Percentiles rank a stretch among this genome's conserved stretches.
These are phyloP conservation scores for Xylariaceae sp. DNA, from an alignment of 2,329 filamentous ascomycete species.

Conservation along the genomic window DNA sequence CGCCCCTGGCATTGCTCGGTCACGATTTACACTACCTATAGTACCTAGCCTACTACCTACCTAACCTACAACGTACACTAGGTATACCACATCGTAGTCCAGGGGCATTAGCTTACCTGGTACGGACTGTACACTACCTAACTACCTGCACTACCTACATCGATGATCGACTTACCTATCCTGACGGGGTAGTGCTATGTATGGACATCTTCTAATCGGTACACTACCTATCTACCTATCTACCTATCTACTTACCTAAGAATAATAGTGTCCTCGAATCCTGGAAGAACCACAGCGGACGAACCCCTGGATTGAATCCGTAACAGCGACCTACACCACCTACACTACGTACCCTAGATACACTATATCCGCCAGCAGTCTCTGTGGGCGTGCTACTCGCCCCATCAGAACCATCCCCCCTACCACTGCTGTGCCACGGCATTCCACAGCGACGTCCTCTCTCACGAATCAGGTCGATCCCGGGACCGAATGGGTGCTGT, in stretches of 20 bases:
- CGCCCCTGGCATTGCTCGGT: conserved; percentile 1
- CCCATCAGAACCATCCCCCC: background rate
- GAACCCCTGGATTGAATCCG: conserved; percentile 28
- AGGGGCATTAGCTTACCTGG: no score
- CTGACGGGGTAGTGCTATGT: background rate
- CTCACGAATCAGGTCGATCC: conserved; percentile 12
- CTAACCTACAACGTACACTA: no score
- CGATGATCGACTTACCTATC: background rate
- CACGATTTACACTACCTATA: background rate
- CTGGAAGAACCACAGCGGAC: background rate
- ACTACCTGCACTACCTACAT: background rate
- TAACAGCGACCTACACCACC: conserved; percentile 10
- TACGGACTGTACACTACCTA: no score
- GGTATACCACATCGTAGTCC: no score
- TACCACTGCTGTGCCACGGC: conserved; percentile 9
- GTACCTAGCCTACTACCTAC: no score
- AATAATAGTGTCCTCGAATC: conserved; percentile 7
- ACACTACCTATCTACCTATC: background rate
- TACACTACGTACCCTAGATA: background rate
- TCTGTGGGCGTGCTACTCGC: background rate
- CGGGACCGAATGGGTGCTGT: conserved; percentile 6
- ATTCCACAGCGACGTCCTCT: conserved; percentile 11
- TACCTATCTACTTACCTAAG: background rate
- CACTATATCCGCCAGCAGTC: background rate
- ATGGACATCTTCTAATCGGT: background rate